These are phyloP conservation scores for Carex cristatella DNA, from an alignment of 176 grass and related monocot genomes.

Conservation along the genomic window DNA sequence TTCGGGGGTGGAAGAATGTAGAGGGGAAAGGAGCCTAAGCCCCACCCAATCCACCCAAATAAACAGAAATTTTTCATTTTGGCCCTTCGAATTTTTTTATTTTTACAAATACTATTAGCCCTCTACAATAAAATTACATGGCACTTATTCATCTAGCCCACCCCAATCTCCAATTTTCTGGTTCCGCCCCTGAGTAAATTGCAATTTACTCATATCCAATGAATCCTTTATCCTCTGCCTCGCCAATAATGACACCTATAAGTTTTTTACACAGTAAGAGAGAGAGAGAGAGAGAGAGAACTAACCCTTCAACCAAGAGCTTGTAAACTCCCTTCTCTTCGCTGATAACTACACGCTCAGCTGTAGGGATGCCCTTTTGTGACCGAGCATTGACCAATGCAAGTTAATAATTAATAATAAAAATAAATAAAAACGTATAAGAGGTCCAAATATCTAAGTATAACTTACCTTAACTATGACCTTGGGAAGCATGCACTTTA, in stretches of 20 bases:
- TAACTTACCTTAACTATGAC: slow-evolving; percentile 81
- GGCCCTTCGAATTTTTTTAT: no score
- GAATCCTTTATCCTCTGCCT: not conserved
- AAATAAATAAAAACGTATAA: not conserved
- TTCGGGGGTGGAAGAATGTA: no score
- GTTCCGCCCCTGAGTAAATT: not conserved
- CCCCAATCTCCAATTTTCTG: no score
- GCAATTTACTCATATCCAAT: not conserved
- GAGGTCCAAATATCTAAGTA: not conserved
- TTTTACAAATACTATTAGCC: no score
- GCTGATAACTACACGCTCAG: slow-evolving; percentile 71
- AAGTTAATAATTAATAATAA: not conserved
- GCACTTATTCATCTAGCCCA: no score
- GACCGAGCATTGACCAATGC: not conserved
- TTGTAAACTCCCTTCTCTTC: slow-evolving; percentile 26
- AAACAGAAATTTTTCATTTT: no score
- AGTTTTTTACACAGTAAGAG: not conserved
- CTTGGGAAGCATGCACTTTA: slow-evolving; percentile 76
- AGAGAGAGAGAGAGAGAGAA: not conserved
- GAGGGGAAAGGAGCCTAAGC: no score
- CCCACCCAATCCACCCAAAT: no score
- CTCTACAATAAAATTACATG: no score
- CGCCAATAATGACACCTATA: not conserved
- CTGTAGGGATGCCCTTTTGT: slow-evolving; percentile 75
- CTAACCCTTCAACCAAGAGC: slow-evolving; percentile 85